These are phyloP conservation scores for Tricholoma sp. DNA, from an alignment of 768 basidiomycete genomes.

Conservation along the genomic window DNA sequence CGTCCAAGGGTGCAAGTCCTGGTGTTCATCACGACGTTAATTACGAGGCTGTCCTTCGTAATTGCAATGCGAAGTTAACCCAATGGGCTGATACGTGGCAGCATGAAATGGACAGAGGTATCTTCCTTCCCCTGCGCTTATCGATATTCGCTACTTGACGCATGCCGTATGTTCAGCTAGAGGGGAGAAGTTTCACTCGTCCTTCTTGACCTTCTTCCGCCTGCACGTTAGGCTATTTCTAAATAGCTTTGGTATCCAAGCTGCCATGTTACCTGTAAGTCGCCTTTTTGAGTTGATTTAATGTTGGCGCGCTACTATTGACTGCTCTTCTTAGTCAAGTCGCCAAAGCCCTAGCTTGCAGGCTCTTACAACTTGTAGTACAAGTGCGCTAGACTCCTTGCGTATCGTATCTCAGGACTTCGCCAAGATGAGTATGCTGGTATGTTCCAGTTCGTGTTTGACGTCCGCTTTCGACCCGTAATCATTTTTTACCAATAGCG, in stretches of 20 bases:
- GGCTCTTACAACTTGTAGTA: slow-evolving; percentile 67
- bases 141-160: background rate
- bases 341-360: slow-evolving; percentile 57
- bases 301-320: slow-evolving; percentile 4
- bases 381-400: slow-evolving; percentile 67
- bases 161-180: slow-evolving; percentile 39
- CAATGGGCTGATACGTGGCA: slow-evolving; percentile 73
- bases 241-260: slow-evolving; percentile 79
- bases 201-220: slow-evolving; percentile 71
- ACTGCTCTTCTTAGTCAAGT: slow-evolving; percentile 38
- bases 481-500: slow-evolving; percentile 38
- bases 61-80: slow-evolving; percentile 67
- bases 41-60: slow-evolving; percentile 65
- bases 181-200: slow-evolving; percentile 71
- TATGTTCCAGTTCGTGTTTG: slow-evolving; percentile 26
- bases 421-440: slow-evolving; percentile 67
- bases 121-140: slow-evolving; percentile 7
- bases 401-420: slow-evolving; percentile 72
- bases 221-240: slow-evolving; percentile 76
- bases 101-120: slow-evolving; percentile 67
- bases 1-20: slow-evolving; percentile 38
- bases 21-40: slow-evolving; percentile 59
- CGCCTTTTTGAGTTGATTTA: slow-evolving; percentile 2
- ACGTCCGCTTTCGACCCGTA: background rate
- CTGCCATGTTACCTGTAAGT: slow-evolving; percentile 52